Conservation (phyloP, 2,329 filamentous ascomycete genomes). For the Apiospora aurea region DNA sequence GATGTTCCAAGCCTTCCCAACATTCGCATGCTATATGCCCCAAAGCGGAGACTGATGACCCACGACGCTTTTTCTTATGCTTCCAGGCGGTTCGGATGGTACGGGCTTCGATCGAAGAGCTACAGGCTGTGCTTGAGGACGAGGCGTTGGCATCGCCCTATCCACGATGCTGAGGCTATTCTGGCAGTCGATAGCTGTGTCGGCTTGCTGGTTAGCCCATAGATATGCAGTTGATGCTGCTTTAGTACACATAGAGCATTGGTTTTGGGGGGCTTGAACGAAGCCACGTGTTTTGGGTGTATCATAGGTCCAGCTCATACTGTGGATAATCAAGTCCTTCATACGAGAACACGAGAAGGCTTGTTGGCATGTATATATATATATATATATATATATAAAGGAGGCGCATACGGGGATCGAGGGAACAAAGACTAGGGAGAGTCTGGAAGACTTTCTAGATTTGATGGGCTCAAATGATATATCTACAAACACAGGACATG, state of each 20-base stretch:
- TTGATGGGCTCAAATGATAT: not conserved
- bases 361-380: not conserved
- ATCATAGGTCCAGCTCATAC: not conserved
- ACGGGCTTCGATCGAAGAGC: constrained; percentile 11
- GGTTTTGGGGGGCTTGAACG: not conserved
- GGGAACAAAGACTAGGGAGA: not conserved
- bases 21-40: constrained; percentile 19
- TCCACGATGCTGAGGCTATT: not conserved
- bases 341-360: not conserved
- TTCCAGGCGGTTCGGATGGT: constrained; percentile 13
- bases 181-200: not conserved
- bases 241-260: not conserved
- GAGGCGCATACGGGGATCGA: not conserved
- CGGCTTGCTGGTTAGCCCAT: not conserved
- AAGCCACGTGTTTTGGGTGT: not conserved
- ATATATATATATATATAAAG: not conserved
- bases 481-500: not conserved
- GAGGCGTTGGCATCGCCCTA: constrained; percentile 12
- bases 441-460: not conserved
- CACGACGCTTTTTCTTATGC: constrained; percentile 14
- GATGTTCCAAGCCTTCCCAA: not conserved
- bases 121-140: constrained; percentile 15
- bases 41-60: constrained; percentile 7
- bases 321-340: not conserved
- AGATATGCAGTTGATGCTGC: not conserved